Conservation (phyloP, 305 asterid species). For the Petunia hybrid region DNA sequence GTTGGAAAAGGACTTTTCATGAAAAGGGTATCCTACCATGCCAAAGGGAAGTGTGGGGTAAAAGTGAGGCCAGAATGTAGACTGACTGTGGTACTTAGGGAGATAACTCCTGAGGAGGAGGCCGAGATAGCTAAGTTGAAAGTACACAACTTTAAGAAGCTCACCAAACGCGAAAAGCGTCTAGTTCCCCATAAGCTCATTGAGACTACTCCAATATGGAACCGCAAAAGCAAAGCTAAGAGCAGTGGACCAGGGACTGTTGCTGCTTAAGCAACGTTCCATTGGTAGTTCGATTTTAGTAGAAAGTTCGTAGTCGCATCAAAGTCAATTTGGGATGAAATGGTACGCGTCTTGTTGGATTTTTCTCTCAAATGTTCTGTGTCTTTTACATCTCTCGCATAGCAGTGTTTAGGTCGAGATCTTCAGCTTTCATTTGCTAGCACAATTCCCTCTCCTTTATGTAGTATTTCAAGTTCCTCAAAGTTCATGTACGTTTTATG, state of each 20-base stretch:
- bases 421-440: neutral
- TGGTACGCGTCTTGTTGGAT: neutral
- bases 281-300: neutral
- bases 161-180: slow-evolving; percentile 66
- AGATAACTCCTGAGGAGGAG: slow-evolving; percentile 85
- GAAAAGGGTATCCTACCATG: slow-evolving; percentile 73
- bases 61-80: slow-evolving; percentile 75
- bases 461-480: neutral
- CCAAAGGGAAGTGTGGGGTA: slow-evolving; percentile 66
- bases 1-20: slow-evolving; percentile 76
- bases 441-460: neutral
- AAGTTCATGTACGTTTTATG: neutral
- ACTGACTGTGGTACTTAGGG: slow-evolving; percentile 81
- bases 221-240: slow-evolving; percentile 62
- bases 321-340: neutral
- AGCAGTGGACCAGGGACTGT: slow-evolving; percentile 39
- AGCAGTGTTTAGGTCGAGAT: neutral
- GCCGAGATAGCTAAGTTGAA: slow-evolving; percentile 80
- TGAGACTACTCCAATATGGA: slow-evolving; percentile 89
- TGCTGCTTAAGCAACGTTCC: slow-evolving; percentile 41
- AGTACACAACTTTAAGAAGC: slow-evolving; percentile 71
- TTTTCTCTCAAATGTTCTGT: too few species aligned
- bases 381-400: neutral
- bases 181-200: slow-evolving; percentile 86
- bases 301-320: neutral